phyloP scores from a whole-genome alignment of 2,329 filamentous ascomycete genomes.

The Fusarium metavorans region DNA sequence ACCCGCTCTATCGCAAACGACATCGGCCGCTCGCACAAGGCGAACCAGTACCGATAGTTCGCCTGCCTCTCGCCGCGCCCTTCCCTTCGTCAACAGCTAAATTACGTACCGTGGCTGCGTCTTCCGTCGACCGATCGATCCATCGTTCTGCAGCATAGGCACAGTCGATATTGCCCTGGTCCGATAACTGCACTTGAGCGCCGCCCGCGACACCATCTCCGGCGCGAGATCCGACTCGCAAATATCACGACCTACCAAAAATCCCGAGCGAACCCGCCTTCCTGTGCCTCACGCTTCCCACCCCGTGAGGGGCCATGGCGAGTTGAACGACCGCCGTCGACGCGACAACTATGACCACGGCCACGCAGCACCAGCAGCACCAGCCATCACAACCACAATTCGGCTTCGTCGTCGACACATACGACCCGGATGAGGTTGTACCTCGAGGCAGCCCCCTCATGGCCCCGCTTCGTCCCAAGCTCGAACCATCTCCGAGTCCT shows the following conservation, averaged over 20 bases:
- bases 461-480: constrained; percentile 49
- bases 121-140: constrained; percentile 3
- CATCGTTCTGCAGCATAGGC: constrained; percentile 3
- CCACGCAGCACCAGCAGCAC: constrained; percentile 49
- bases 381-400: constrained; percentile 44
- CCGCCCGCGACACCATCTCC: constrained; percentile 6
- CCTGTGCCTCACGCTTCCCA: constrained; percentile 14
- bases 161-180: background rate
- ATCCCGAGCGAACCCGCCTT: constrained; percentile 23
- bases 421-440: constrained; percentile 59
- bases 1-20: constrained; percentile 9
- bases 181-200: constrained; percentile 4
- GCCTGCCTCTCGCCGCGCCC: constrained; percentile 3
- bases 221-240: constrained; percentile 24
- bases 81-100: background rate
- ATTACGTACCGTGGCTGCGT: background rate
- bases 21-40: constrained; percentile 9
- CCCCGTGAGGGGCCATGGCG: constrained; percentile 49
- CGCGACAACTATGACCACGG: constrained; percentile 50
- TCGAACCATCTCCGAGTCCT: constrained; percentile 49
- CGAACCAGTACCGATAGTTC: constrained; percentile 9
- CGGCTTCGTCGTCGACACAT: constrained; percentile 50
- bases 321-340: constrained; percentile 47
- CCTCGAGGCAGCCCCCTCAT: constrained; percentile 56
- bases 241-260: constrained; percentile 20